Percentiles rank a stretch among this genome's conserved stretches.
These are phyloP conservation scores for Papilionanthe hybrid DNA, from an alignment of 116 monocot species.

Conservation along the genomic window DNA sequence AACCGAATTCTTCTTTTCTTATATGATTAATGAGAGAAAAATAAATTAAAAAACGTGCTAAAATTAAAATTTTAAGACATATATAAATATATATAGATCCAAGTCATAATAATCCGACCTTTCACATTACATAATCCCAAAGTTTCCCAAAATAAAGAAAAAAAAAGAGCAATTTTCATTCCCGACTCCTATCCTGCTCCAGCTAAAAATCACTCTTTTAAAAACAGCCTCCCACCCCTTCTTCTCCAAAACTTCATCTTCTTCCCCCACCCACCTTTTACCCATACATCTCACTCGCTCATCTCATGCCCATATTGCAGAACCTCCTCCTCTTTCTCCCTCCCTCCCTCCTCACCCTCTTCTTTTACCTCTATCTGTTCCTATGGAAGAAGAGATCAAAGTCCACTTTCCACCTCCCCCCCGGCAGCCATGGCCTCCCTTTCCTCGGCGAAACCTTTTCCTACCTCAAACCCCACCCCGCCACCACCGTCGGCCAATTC, in stretches of 20 bases:
- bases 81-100: no score
- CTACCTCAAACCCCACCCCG: slow-evolving; percentile 39
- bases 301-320: slow-evolving; percentile 3
- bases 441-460: slow-evolving; percentile 57
- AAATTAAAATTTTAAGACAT: no score
- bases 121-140: no score
- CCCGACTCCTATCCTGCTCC: background rate
- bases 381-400: slow-evolving; percentile 12
- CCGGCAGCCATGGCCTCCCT: slow-evolving; percentile 49
- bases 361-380: slow-evolving; percentile 14
- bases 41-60: no score
- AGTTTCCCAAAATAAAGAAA: background rate
- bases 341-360: slow-evolving; percentile 15
- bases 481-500: slow-evolving; percentile 40
- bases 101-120: no score
- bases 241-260: background rate
- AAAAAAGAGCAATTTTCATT: background rate
- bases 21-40: no score
- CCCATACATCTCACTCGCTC: background rate
- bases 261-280: background rate
- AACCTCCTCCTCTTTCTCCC: slow-evolving; percentile 20
- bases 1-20: no score
- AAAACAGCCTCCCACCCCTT: background rate
- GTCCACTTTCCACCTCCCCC: slow-evolving; percentile 31
- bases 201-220: background rate